A percentile compares a stretch with the other conserved stretches of the same genome.
Evolutionary conservation across 257 asterid genomes (phyloP).

Genomic region (Parsonsia alboflavescens): DNA sequence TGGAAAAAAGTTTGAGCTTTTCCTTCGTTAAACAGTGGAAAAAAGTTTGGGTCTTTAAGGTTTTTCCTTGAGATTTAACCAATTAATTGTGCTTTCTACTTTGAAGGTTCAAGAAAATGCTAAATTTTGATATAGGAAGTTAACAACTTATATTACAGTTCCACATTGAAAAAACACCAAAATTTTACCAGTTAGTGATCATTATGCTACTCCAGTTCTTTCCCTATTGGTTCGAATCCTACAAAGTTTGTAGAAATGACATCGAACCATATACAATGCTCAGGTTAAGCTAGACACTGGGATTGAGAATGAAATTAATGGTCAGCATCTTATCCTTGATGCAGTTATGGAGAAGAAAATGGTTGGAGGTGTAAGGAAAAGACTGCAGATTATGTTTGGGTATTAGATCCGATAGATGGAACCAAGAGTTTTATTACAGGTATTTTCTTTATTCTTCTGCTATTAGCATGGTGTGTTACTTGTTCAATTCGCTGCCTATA

Average conservation of each 20-base stretch:
- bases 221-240: neutral
- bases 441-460: constrained; percentile 15
- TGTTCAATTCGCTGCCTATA: constrained; percentile 1
- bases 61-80: neutral
- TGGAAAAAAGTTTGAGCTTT: neutral
- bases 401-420: constrained; percentile 96
- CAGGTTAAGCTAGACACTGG: neutral
- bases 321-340: constrained; percentile 6
- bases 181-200: neutral
- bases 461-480: neutral
- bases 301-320: neutral
- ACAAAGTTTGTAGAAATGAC: neutral
- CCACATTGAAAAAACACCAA: neutral
- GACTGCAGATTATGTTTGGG: constrained; percentile 83
- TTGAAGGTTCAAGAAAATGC: neutral
- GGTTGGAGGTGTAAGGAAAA: constrained; percentile 82
- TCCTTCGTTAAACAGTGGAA: neutral
- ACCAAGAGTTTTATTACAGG: constrained; percentile 97
- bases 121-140: neutral
- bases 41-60: neutral
- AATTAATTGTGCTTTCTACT: neutral
- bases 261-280: neutral
- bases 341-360: constrained; percentile 88
- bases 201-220: neutral
- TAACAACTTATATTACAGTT: neutral